A percentile compares a stretch with the other conserved stretches of the same genome.
Evolutionary conservation across 2,329 filamentous ascomycete genomes (phyloP).

Genomic region (Helicocarpus griseus): DNA sequence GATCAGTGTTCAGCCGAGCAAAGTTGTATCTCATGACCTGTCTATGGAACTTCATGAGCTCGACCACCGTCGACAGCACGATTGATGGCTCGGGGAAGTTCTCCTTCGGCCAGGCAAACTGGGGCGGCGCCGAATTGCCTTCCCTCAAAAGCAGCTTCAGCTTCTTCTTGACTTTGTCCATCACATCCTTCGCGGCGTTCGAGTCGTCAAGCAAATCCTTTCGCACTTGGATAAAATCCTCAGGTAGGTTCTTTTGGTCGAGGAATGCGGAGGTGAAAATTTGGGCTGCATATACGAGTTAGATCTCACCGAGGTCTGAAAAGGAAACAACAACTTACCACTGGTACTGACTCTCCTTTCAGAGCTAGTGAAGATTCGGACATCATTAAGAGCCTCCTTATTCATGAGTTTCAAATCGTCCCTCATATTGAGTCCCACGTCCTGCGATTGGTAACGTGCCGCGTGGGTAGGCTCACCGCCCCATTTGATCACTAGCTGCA

Average conservation of each 20-base stretch:
- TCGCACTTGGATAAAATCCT: slow-evolving; percentile 79
- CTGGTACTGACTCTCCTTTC: slow-evolving; percentile 91
- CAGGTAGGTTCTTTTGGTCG: slow-evolving; percentile 71
- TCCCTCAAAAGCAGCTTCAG: slow-evolving; percentile 84
- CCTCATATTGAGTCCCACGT: slow-evolving; percentile 89
- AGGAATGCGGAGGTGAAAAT: slow-evolving; percentile 90
- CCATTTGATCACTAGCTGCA: slow-evolving; percentile 98
- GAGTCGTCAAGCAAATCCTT: slow-evolving; percentile 96
- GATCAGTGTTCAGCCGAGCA: slow-evolving; percentile 54
- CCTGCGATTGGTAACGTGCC: slow-evolving; percentile 88
- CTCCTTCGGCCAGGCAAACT: slow-evolving; percentile 93
- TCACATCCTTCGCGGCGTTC: slow-evolving; percentile 96
- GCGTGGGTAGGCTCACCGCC: slow-evolving; percentile 96
- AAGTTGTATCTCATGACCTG: slow-evolving; percentile 94
- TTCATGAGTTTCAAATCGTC: slow-evolving; percentile 93
- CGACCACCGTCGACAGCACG: slow-evolving; percentile 83
- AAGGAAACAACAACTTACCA: slow-evolving; percentile 28
- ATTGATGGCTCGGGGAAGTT: slow-evolving; percentile 91
- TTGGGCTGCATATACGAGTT: slow-evolving; percentile 50
- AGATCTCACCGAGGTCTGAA: not conserved
- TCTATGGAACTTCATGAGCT: slow-evolving; percentile 95
- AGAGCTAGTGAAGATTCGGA: slow-evolving; percentile 90
- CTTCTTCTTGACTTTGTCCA: slow-evolving; percentile 99
- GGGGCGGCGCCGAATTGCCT: slow-evolving; percentile 83
- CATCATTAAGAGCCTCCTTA: slow-evolving; percentile 80